phyloP scores from a whole-genome alignment of 78 protist genomes.

The Dictyostelium capitatum region DNA sequence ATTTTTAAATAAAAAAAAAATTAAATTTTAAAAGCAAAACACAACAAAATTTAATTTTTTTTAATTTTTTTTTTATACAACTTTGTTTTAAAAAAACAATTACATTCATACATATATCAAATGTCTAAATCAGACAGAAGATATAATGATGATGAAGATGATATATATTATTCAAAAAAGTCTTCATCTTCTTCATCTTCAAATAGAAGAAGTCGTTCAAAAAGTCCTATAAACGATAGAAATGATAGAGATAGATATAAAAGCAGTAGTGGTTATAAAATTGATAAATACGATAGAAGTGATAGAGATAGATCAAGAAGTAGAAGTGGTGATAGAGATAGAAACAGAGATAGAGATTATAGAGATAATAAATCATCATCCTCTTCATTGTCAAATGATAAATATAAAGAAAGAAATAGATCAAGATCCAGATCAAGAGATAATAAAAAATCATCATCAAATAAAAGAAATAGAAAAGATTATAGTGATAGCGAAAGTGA shows the following conservation, averaged over 20 bases:
- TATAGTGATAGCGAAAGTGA: background rate
- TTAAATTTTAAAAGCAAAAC: too few relatives aligned
- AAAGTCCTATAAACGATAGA: background rate
- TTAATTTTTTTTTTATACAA: background rate
- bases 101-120: background rate
- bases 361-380: background rate
- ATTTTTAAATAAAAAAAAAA: too few relatives aligned
- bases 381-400: background rate
- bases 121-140: background rate
- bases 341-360: background rate
- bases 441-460: slow-evolving; percentile 15
- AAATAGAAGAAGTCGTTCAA: background rate
- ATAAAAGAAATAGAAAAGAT: slow-evolving; percentile 27
- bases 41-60: background rate
- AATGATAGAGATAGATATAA: slow-evolving; percentile 13
- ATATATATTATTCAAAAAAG: too few relatives aligned
- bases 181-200: too few relatives aligned
- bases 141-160: background rate
- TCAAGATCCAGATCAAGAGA: slow-evolving; percentile 22
- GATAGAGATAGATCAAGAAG: slow-evolving; percentile 35
- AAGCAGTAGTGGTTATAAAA: background rate
- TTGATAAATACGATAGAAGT: slow-evolving; percentile 18
- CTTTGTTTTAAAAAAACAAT: background rate
- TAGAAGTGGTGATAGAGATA: slow-evolving; percentile 25
- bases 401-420: slow-evolving; percentile 43